Base-by-base conservation (phyloP, 2,329 filamentous ascomycete genomes). In the Pseudogymnoascus sp. region DNA sequence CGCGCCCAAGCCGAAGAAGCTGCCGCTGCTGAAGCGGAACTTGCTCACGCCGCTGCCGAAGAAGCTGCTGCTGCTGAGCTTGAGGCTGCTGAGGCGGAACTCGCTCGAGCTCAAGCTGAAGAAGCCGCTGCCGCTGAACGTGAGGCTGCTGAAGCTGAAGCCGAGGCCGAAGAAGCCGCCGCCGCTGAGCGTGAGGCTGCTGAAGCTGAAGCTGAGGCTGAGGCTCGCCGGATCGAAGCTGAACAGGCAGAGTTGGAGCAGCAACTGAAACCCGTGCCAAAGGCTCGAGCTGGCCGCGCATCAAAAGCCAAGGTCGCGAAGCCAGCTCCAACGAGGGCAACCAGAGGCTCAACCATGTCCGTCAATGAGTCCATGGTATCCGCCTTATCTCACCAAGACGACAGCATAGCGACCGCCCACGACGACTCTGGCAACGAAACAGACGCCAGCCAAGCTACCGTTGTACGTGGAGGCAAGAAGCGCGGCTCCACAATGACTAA, bases 351-450 rank as follows among this genome's bases (percentile, higher is more conserved):
- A 36, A 63, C 60, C 4, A 45, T 69, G 36, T 67, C 69, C 60
- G 64, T 62, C 13, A 65, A 65, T 43, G 65, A 68, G 6, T 65
- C 62, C 11, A 64, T 67, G 57, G 28, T 57, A 37, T 62, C 64
- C 10, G 25, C 23, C 16, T 71, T 73, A 62, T 72, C 74, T 19
- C 64, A 66, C 36, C 69, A 69, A 13, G 48, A 54, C 6, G 25
- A 34, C n/a, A 54, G 48, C 48, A 19, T 54, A 54, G 25, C 25
- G 10, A 54, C 48, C 10, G 25, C 48, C 25, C 48, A 34, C 2
- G 71, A 69, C 16, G 70, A 75, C 14, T 71, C 70, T 37, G 74
- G 71, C 8, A 67, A 73, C 63, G 73, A 77, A 34, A 71, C 72
- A 3, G 73, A 76, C 64, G 69, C 65, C 34, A 71, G 68, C 60